phyloP scores from a whole-genome alignment of 305 asterid species.

The Caryopteris hybrid region DNA sequence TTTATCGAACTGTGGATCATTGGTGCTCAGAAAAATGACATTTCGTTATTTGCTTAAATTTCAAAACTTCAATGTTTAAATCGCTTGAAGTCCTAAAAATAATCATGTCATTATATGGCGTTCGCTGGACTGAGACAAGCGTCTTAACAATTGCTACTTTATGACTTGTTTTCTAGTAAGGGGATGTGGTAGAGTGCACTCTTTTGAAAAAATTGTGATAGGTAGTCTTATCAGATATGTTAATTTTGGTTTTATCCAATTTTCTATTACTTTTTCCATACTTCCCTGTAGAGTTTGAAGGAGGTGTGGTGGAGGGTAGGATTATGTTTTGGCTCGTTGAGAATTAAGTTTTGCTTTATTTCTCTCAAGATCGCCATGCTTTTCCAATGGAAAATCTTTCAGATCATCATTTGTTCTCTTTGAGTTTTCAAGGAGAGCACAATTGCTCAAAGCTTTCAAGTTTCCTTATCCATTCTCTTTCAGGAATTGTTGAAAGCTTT shows the following conservation, averaged over 20 bases:
- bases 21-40: background rate
- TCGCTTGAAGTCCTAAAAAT: background rate
- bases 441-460: slow-evolving; percentile 2
- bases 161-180: background rate
- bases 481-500: slow-evolving; percentile 92
- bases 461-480: slow-evolving; percentile 8
- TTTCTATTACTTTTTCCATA: too few relatives aligned
- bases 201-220: background rate
- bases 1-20: background rate
- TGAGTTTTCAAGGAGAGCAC: background rate
- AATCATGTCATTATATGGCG: background rate
- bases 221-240: background rate
- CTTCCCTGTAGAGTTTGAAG: too few relatives aligned
- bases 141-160: background rate
- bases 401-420: background rate
- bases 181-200: background rate
- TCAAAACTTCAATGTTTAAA: background rate
- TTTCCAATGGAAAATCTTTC: background rate
- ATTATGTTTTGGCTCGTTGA: background rate
- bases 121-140: background rate
- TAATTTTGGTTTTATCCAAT: background rate
- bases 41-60: too few relatives aligned
- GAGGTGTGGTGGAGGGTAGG: background rate
- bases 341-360: background rate
- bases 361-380: background rate